Evolutionary conservation across 768 basidiomycete species (phyloP).

Genomic region (Hirschioporus abietinus): DNA sequence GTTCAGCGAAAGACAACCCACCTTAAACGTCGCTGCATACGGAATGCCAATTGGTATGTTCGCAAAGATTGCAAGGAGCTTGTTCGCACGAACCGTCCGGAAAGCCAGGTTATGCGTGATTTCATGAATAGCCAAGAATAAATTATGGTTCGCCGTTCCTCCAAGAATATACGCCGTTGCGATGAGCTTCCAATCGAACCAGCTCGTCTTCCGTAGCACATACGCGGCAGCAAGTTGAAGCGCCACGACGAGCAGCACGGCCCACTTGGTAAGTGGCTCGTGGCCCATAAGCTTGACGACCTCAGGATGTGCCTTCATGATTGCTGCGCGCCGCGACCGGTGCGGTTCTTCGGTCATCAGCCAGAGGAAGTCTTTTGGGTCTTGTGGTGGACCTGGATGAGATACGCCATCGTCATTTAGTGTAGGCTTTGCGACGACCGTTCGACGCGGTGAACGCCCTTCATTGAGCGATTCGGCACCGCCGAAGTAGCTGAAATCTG

Average conservation of each 20-base stretch:
- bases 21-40: slow-evolving; percentile 95
- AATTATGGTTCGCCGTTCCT: slow-evolving; percentile 95
- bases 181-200: slow-evolving; percentile 69
- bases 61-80: slow-evolving; percentile 81
- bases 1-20: slow-evolving; percentile 21
- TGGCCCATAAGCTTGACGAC: slow-evolving; percentile 96
- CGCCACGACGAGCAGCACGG: slow-evolving; percentile 77
- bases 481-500: slow-evolving; percentile 78
- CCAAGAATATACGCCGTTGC: slow-evolving; percentile 79
- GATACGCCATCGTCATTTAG: slow-evolving; percentile 34
- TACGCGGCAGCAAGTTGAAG: slow-evolving; percentile 67
- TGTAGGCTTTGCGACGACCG: slow-evolving; percentile 36
- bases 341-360: slow-evolving; percentile 98
- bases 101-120: slow-evolving; percentile 98
- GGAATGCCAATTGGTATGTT: slow-evolving; percentile 94
- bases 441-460: slow-evolving; percentile 34
- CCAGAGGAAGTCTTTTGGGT: slow-evolving; percentile 91
- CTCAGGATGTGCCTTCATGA: slow-evolving; percentile 93
- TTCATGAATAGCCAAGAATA: slow-evolving; percentile 97
- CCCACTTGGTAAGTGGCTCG: slow-evolving; percentile 86
- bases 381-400: slow-evolving; percentile 54
- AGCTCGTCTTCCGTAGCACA: slow-evolving; percentile 59
- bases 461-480: slow-evolving; percentile 75
- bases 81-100: slow-evolving; percentile 74
- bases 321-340: slow-evolving; percentile 76